A percentile compares a stretch with the other conserved stretches of the same genome.
These are phyloP conservation scores for Phyllosticta citriasiana DNA, from an alignment of 2,329 filamentous ascomycete species.

Conservation along the genomic window DNA sequence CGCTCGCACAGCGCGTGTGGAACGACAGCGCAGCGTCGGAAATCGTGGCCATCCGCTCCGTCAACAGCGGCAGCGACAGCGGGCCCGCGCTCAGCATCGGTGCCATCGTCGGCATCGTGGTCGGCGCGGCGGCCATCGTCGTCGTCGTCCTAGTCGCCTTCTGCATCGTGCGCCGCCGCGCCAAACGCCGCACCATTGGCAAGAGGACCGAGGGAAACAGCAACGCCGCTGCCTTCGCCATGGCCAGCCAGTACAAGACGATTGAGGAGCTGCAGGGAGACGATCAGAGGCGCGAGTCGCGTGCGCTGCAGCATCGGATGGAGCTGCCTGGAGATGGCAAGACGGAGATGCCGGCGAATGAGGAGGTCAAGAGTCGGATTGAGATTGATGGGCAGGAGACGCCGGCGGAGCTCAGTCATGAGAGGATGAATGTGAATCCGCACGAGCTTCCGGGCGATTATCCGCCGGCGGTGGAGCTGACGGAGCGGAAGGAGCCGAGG, in stretches of 20 bases:
- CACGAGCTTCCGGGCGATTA: background rate
- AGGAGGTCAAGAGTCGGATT: background rate
- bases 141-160: background rate
- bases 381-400: background rate
- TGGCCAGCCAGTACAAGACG: background rate
- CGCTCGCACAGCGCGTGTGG: conserved; percentile 9
- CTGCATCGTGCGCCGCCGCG: background rate
- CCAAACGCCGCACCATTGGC: background rate
- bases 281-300: background rate
- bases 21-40: background rate
- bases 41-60: background rate
- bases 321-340: background rate
- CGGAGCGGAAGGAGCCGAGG: background rate
- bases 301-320: background rate
- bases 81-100: background rate
- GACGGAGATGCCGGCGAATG: background rate
- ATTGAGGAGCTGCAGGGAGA: background rate
- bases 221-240: background rate
- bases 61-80: background rate
- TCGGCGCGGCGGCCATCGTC: background rate
- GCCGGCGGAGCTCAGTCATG: background rate
- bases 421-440: background rate
- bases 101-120: background rate
- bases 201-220: background rate
- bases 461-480: background rate